Conservation (phyloP, 306 rosid genomes). For the Inga laurina region DNA sequence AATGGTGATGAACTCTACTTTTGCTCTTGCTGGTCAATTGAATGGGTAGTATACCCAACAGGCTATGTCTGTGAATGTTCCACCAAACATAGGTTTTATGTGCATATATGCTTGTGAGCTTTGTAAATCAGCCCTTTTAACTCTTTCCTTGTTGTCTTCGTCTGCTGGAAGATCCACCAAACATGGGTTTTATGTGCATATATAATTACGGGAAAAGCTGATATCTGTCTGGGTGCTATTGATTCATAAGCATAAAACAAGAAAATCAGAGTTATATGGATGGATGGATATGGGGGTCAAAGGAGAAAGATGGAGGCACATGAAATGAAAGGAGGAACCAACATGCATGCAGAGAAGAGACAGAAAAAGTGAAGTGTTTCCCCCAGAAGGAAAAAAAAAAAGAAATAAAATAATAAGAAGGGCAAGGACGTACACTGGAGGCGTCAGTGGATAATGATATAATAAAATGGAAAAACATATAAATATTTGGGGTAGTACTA, state of each 20-base stretch:
- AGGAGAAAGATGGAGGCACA: background rate
- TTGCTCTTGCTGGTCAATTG: no score
- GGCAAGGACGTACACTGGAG: background rate
- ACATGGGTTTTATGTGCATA: no score
- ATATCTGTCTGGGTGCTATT: background rate
- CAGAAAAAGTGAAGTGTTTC: background rate
- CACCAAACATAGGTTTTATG: no score
- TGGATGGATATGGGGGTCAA: background rate
- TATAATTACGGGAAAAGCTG: no score
- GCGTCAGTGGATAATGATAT: slow-evolving; percentile 3
- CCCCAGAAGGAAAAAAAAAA: no score
- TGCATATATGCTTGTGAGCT: no score
- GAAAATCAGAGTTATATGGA: background rate
- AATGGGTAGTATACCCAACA: no score
- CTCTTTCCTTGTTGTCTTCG: background rate
- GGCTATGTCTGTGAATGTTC: no score
- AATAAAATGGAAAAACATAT: background rate
- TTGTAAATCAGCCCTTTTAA: no score
- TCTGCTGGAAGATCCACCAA: slow-evolving; percentile 55
- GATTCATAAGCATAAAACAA: background rate
- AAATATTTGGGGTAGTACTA: background rate
- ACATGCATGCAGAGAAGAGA: background rate
- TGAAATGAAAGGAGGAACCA: background rate
- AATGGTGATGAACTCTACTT: no score
- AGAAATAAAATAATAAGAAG: background rate